These are phyloP conservation scores for Sphaerulina musiva DNA, from an alignment of 2,329 filamentous ascomycete genomes.

Conservation along the genomic window DNA sequence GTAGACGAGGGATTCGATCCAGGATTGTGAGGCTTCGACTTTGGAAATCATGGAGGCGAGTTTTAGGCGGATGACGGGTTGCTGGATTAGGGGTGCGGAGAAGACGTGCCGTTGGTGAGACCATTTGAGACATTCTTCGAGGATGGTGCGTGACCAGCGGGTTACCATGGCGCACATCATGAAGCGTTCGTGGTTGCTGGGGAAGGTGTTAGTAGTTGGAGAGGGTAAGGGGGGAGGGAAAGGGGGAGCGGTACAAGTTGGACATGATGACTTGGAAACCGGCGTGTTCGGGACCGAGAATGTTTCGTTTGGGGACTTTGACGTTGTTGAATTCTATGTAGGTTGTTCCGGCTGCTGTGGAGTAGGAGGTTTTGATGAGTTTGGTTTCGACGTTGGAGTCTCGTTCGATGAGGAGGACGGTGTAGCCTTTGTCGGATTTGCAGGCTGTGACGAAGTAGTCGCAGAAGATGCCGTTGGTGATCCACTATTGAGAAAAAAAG, in stretches of 20 bases:
- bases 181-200: constrained; percentile 30
- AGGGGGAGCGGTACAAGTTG: constrained; percentile 56
- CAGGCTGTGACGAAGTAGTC: constrained; percentile 82
- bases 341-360: constrained; percentile 67
- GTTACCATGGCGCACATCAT: constrained; percentile 49
- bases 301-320: constrained; percentile 71
- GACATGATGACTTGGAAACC: constrained; percentile 76
- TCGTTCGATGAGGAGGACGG: constrained; percentile 67
- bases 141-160: constrained; percentile 60
- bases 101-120: constrained; percentile 80
- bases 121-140: constrained; percentile 85
- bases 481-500: constrained; percentile 46
- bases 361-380: constrained; percentile 75
- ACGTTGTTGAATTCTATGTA: constrained; percentile 81
- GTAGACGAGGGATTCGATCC: constrained; percentile 77
- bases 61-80: constrained; percentile 36
- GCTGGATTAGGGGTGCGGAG: constrained; percentile 71
- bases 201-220: background rate
- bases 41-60: constrained; percentile 82
- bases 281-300: constrained; percentile 77
- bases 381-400: constrained; percentile 70
- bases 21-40: constrained; percentile 74
- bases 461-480: constrained; percentile 71
- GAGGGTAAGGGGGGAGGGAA: background rate
- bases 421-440: constrained; percentile 70